These are phyloP conservation scores for Lyophyllum shimeji DNA, from an alignment of 768 basidiomycete genomes.

Conservation along the genomic window DNA sequence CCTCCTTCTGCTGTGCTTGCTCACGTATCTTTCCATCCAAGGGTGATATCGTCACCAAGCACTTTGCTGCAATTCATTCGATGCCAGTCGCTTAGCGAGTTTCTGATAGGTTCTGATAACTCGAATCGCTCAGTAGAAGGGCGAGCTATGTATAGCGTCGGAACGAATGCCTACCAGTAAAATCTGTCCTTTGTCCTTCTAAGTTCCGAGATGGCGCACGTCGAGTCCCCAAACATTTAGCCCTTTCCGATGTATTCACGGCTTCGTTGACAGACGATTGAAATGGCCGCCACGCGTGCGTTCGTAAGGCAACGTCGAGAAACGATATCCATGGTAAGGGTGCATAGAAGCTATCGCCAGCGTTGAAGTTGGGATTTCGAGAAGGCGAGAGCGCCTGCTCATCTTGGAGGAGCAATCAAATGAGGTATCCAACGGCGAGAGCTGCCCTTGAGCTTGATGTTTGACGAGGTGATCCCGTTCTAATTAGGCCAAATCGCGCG, in stretches of 20 bases:
- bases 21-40: not conserved
- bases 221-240: not conserved
- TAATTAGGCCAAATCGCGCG: not conserved
- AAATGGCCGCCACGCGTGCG: too few species aligned
- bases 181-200: not conserved
- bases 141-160: not conserved
- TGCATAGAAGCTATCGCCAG: not conserved
- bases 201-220: not conserved
- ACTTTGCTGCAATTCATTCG: not conserved
- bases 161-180: not conserved
- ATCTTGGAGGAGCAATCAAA: not conserved
- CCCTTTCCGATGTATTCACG: not conserved
- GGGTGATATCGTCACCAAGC: not conserved
- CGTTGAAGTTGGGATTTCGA: slow-evolving; percentile 1
- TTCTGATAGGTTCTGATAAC: not conserved
- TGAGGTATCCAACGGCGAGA: not conserved
- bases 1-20: not conserved
- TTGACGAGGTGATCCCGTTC: not conserved
- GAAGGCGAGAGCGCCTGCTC: not conserved
- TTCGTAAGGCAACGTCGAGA: too few species aligned
- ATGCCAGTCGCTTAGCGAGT: not conserved
- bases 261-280: too few species aligned
- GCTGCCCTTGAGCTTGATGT: not conserved
- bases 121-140: not conserved
- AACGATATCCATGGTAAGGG: too few species aligned